Evolutionary conservation across 495 filamentous ascomycete genomes (phyloP).

Genomic region (Acidomyces sp.): DNA sequence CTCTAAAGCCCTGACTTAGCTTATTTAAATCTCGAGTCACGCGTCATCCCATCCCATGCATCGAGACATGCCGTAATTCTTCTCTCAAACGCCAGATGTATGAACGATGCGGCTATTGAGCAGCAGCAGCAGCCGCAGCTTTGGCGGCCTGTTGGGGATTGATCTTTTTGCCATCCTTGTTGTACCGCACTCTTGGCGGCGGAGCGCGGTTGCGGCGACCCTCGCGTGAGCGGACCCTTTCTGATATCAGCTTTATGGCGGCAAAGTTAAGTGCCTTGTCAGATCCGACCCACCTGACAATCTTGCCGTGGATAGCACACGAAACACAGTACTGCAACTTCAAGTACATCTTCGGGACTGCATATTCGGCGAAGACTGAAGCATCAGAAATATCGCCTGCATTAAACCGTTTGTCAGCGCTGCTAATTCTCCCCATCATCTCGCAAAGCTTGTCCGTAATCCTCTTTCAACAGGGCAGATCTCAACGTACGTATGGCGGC

Average conservation of each 20-base stretch:
- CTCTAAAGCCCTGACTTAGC: too few species aligned
- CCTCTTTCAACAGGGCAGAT: not conserved
- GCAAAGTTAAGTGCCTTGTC: too few species aligned
- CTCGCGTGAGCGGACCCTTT: slow-evolving; percentile 90
- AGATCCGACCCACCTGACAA: slow-evolving; percentile 73
- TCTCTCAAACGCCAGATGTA: not conserved
- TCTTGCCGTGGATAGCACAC: slow-evolving; percentile 99
- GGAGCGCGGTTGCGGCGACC: slow-evolving; percentile 98
- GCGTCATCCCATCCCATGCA: too few species aligned
- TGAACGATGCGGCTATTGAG: not conserved
- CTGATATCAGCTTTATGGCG: not conserved
- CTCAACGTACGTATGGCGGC: slow-evolving; percentile 90
- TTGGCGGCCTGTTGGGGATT: slow-evolving; percentile 67
- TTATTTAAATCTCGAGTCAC: too few species aligned
- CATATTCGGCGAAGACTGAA: slow-evolving; percentile 97
- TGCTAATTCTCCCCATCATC: too few species aligned
- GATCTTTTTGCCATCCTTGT: slow-evolving; percentile 99
- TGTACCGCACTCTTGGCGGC: slow-evolving; percentile 92
- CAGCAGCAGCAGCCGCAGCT: slow-evolving; percentile 2
- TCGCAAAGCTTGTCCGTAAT: not conserved
- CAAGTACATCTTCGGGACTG: slow-evolving; percentile 99
- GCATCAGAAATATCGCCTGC: slow-evolving; percentile 99
- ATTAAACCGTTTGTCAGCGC: slow-evolving; percentile 5
- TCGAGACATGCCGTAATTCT: too few species aligned
- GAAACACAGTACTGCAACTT: slow-evolving; percentile 99